Conservation (phyloP, 2,329 filamentous ascomycete species). For the Alternaria brassicae region DNA sequence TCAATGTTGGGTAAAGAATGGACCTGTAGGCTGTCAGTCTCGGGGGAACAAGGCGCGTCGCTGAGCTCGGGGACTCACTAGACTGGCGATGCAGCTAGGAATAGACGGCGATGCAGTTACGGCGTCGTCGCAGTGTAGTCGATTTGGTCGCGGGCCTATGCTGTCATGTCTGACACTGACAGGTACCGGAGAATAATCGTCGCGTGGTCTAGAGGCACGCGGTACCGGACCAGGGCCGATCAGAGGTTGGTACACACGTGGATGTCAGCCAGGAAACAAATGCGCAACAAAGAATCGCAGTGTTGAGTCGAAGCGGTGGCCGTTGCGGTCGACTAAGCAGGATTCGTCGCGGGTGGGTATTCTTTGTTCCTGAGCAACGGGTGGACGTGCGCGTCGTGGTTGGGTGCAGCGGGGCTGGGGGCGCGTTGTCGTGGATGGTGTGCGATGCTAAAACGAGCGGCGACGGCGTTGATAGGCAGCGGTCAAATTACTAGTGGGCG, state of each 20-base stretch:
- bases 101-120: slow-evolving; percentile 27
- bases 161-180: slow-evolving; percentile 45
- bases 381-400: slow-evolving; percentile 32
- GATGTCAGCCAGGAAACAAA: slow-evolving; percentile 23
- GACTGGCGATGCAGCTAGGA: slow-evolving; percentile 47
- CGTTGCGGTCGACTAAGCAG: slow-evolving; percentile 5
- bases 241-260: slow-evolving; percentile 24
- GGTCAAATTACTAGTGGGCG: slow-evolving; percentile 28
- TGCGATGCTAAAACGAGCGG: slow-evolving; percentile 34
- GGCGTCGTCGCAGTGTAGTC: slow-evolving; percentile 34
- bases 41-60: neutral
- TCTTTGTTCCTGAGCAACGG: slow-evolving; percentile 35
- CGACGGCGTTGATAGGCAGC: slow-evolving; percentile 29
- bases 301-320: slow-evolving; percentile 6
- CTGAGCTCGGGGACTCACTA: slow-evolving; percentile 38
- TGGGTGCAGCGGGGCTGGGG: slow-evolving; percentile 19
- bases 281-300: slow-evolving; percentile 25
- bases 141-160: slow-evolving; percentile 37
- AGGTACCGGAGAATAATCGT: slow-evolving; percentile 29
- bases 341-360: slow-evolving; percentile 14
- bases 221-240: slow-evolving; percentile 26
- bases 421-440: slow-evolving; percentile 11
- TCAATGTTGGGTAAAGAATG: slow-evolving; percentile 50
- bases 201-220: slow-evolving; percentile 28
- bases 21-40: slow-evolving; percentile 37